phyloP scores from a whole-genome alignment of 1,139 yeast genomes.

The Komagataea norvegica region DNA sequence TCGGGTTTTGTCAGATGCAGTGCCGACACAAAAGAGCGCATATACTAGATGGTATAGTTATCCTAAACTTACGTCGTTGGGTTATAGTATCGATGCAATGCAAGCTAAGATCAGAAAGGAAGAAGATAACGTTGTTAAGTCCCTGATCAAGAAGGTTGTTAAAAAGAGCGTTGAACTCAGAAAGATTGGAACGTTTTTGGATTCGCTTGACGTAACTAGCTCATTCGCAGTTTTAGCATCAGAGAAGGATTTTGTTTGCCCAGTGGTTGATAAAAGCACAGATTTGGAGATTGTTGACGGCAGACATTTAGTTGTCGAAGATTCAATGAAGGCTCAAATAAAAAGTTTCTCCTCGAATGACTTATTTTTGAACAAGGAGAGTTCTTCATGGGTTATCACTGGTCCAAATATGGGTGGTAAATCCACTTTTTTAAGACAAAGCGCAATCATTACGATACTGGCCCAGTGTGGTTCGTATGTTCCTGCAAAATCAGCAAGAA shows the following conservation, averaged over 20 bases:
- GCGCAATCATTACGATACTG: constrained; percentile 74
- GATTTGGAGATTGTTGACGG: constrained; percentile 53
- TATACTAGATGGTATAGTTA: constrained; percentile 32
- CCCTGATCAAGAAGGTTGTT: constrained; percentile 28
- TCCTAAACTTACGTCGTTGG: constrained; percentile 35
- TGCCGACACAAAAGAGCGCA: constrained; percentile 26
- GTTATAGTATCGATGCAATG: constrained; percentile 27
- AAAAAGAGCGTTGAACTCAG: constrained; percentile 28
- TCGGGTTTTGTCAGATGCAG: constrained; percentile 9
- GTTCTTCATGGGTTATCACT: constrained; percentile 65
- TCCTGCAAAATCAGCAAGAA: constrained; percentile 67
- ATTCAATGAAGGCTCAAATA: constrained; percentile 44
- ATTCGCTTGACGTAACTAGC: constrained; percentile 64
- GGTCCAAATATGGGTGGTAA: constrained; percentile 99
- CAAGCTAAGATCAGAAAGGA: constrained; percentile 27
- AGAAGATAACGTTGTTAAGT: constrained; percentile 28
- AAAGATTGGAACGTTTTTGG: constrained; percentile 37
- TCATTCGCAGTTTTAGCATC: constrained; percentile 69
- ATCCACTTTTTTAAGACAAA: constrained; percentile 83
- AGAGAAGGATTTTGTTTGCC: constrained; percentile 63
- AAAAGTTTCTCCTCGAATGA: constrained; percentile 63
- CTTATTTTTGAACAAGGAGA: constrained; percentile 38
- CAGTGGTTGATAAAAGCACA: constrained; percentile 48
- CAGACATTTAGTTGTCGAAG: constrained; percentile 86
- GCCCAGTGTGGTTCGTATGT: constrained; percentile 91